These are phyloP conservation scores for Isatis tinctoria DNA, from an alignment of 345 rosid genomes.

Conservation along the genomic window DNA sequence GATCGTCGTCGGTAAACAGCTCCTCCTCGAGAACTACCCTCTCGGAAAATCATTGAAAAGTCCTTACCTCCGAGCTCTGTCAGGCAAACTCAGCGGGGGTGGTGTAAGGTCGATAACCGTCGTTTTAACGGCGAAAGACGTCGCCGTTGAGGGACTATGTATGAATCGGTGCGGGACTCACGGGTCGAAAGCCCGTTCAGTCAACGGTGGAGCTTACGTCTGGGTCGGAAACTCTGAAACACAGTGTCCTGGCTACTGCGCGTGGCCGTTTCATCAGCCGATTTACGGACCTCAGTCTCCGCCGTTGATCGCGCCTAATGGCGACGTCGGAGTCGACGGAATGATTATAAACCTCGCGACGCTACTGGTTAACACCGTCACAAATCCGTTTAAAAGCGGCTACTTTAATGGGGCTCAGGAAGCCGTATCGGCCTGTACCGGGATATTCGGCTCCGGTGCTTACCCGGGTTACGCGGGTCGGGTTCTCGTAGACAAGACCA, in stretches of 20 bases:
- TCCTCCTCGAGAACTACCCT: conserved; percentile 52
- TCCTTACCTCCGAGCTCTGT: conserved; percentile 51
- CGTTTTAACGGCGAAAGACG: conserved; percentile 75
- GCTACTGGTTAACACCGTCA: conserved; percentile 70
- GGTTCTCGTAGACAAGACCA: conserved; percentile 53
- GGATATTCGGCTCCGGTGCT: conserved; percentile 74
- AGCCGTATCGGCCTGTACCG: conserved; percentile 75
- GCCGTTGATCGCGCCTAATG: conserved; percentile 77
- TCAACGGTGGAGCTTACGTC: conserved; percentile 41
- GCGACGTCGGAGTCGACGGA: conserved; percentile 90
- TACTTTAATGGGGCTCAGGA: conserved; percentile 77
- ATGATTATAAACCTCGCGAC: conserved; percentile 85
- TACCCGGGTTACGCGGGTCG: conserved; percentile 82
- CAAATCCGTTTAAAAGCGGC: conserved; percentile 70
- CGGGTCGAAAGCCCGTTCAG: conserved; percentile 33
- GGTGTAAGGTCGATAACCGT: conserved; percentile 45
- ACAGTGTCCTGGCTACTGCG: conserved; percentile 90
- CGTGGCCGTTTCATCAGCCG: conserved; percentile 99
- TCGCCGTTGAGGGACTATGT: conserved; percentile 75
- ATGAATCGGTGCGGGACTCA: conserved; percentile 78
- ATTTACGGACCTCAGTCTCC: conserved; percentile 84
- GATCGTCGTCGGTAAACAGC: conserved; percentile 55
- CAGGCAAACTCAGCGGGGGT: conserved; percentile 38
- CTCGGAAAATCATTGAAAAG: conserved; percentile 56
- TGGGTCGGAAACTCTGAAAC: conserved; percentile 92